Evolutionary conservation across 345 rosid species (phyloP).

Genomic region (Lumnitzera racemosa): DNA sequence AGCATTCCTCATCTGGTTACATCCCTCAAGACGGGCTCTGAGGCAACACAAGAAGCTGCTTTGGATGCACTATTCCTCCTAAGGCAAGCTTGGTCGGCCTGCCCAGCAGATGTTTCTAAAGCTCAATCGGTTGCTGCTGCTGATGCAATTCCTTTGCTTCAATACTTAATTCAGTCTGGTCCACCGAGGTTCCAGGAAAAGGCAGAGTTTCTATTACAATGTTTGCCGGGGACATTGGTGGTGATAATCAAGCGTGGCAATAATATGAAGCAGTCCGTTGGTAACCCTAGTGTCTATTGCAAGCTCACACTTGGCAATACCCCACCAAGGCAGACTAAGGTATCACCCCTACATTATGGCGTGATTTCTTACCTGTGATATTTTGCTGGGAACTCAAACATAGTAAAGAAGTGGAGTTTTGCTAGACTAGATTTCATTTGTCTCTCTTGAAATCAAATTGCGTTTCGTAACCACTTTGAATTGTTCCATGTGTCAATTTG

Average conservation of each 20-base stretch:
- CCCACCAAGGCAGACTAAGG: slow-evolving; percentile 88
- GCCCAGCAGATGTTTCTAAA: slow-evolving; percentile 93
- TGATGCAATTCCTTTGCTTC: slow-evolving; percentile 93
- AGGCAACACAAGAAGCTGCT: slow-evolving; percentile 98
- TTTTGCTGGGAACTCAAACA: too few relatives aligned
- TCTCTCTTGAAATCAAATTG: too few relatives aligned
- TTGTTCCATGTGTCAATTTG: too few relatives aligned
- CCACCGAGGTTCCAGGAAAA: slow-evolving; percentile 99
- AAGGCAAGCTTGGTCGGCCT: slow-evolving; percentile 99
- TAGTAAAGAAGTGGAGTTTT: too few relatives aligned
- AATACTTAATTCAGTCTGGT: slow-evolving; percentile 94
- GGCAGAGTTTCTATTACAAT: slow-evolving; percentile 91
- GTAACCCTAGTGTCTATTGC: slow-evolving; percentile 94
- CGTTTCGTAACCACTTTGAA: too few relatives aligned
- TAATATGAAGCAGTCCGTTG: slow-evolving; percentile 99
- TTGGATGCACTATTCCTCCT: slow-evolving; percentile 90
- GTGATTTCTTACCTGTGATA: background rate
- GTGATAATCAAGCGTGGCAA: slow-evolving; percentile 92
- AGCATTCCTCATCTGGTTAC: slow-evolving; percentile 95
- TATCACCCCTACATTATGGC: slow-evolving; percentile 4
- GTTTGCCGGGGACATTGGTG: slow-evolving; percentile 93
- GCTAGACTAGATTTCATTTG: too few relatives aligned
- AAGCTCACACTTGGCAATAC: slow-evolving; percentile 87
- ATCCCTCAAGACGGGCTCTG: slow-evolving; percentile 91
- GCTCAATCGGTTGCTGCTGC: slow-evolving; percentile 98